Evolutionary conservation across 768 basidiomycete species (phyloP).

Genomic region (Rhizopogon sp.): DNA sequence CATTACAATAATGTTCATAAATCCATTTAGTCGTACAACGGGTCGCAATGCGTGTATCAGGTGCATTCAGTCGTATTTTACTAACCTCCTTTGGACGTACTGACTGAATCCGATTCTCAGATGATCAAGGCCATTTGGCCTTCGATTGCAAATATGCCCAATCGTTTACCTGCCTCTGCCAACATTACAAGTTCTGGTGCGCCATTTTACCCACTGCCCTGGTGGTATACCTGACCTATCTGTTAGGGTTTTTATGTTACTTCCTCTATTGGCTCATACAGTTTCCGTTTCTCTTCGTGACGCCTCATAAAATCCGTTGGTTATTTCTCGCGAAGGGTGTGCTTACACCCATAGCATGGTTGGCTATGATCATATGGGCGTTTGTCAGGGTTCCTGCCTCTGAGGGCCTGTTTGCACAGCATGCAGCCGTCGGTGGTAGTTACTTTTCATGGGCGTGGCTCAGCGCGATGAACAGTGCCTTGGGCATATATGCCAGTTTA

Average conservation of each 20-base stretch:
- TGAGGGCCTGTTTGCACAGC: slow-evolving; percentile 52
- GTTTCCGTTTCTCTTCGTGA: slow-evolving; percentile 69
- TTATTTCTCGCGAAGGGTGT: slow-evolving; percentile 69
- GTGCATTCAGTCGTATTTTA: slow-evolving; percentile 11
- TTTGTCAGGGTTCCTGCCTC: slow-evolving; percentile 59
- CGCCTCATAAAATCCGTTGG: slow-evolving; percentile 74
- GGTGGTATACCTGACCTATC: not conserved
- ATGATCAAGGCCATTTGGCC: slow-evolving; percentile 88
- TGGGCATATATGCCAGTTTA: slow-evolving; percentile 70
- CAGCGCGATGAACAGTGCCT: slow-evolving; percentile 66
- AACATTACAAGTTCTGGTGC: slow-evolving; percentile 60
- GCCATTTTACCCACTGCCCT: slow-evolving; percentile 7
- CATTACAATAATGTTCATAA: not conserved
- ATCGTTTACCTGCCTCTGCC: slow-evolving; percentile 50
- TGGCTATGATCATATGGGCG: slow-evolving; percentile 77
- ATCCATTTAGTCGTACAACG: slow-evolving; percentile 41
- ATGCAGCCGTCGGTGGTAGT: slow-evolving; percentile 49
- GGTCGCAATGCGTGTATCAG: slow-evolving; percentile 73
- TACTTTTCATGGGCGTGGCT: slow-evolving; percentile 74
- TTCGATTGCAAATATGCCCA: slow-evolving; percentile 56
- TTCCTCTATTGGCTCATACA: slow-evolving; percentile 76
- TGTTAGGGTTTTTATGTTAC: slow-evolving; percentile 64
- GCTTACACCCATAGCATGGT: slow-evolving; percentile 58
- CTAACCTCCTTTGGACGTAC: not conserved
- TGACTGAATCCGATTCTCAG: slow-evolving; percentile 7